Evolutionary conservation across 2,329 filamentous ascomycete species (phyloP).

Genomic region (Cordyceps farinosa): DNA sequence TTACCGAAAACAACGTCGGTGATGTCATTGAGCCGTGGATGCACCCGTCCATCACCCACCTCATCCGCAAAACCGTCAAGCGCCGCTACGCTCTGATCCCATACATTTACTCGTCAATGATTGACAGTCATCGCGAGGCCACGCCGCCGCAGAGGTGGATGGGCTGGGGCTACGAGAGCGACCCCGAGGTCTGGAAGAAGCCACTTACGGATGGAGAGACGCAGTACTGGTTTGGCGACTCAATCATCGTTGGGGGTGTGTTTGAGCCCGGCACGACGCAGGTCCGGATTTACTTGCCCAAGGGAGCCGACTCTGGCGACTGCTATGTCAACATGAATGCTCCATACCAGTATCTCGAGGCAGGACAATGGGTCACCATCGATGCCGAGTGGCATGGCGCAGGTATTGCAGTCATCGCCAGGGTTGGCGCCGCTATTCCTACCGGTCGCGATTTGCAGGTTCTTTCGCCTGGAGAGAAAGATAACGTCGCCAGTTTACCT

Average conservation of each 20-base stretch:
- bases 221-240: slow-evolving; percentile 71
- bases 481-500: slow-evolving; percentile 37
- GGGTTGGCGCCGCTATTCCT: slow-evolving; percentile 38
- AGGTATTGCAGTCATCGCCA: slow-evolving; percentile 38
- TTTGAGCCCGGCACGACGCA: slow-evolving; percentile 56
- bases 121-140: slow-evolving; percentile 59
- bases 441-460: slow-evolving; percentile 37
- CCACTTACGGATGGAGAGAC: slow-evolving; percentile 60
- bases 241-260: slow-evolving; percentile 63
- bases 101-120: slow-evolving; percentile 64
- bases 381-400: slow-evolving; percentile 42
- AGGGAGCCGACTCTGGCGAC: slow-evolving; percentile 42
- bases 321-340: slow-evolving; percentile 62
- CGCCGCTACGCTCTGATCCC: slow-evolving; percentile 69
- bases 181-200: slow-evolving; percentile 62
- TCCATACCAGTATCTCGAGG: slow-evolving; percentile 54
- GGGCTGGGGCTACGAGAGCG: slow-evolving; percentile 67
- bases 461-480: slow-evolving; percentile 33
- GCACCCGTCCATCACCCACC: slow-evolving; percentile 63
- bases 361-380: slow-evolving; percentile 39
- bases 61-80: slow-evolving; percentile 63
- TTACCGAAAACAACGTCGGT: slow-evolving; percentile 61
- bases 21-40: slow-evolving; percentile 78
- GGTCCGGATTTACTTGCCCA: slow-evolving; percentile 60
- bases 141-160: slow-evolving; percentile 67